A percentile compares a stretch with the other conserved stretches of the same genome.
Evolutionary conservation across 2,329 filamentous ascomycete genomes (phyloP).

Genomic region (Nemania sp.): DNA sequence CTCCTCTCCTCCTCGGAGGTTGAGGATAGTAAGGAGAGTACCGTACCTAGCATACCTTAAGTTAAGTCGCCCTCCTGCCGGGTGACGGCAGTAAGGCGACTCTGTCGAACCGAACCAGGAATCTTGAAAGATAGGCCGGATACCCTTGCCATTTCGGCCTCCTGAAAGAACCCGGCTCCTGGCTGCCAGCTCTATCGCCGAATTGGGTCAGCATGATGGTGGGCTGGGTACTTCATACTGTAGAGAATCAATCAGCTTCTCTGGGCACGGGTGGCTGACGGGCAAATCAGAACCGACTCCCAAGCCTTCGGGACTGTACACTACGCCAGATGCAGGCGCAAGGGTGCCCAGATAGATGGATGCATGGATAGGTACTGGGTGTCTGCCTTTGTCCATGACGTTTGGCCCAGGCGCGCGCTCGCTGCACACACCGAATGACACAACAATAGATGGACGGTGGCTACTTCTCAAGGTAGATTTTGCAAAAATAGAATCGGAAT

Average conservation of each 20-base stretch:
- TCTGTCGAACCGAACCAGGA: background rate
- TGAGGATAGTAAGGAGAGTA: background rate
- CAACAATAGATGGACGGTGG: conserved; percentile 1
- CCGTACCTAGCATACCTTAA: too few relatives aligned
- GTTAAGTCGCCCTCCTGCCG: background rate
- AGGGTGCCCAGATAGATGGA: conserved; percentile 19
- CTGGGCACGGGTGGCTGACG: conserved; percentile 17
- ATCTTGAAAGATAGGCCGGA: conserved; percentile 7
- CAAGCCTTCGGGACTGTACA: conserved; percentile 29
- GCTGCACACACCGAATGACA: conserved; percentile 18
- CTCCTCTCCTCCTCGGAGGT: background rate
- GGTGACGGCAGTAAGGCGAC: conserved; percentile 3
- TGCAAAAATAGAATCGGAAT: conserved; percentile 14
- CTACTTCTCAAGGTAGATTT: background rate
- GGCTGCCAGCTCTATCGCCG: conserved; percentile 1
- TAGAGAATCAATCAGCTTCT: conserved; percentile 9
- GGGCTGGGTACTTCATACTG: background rate
- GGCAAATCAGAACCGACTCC: conserved; percentile 24
- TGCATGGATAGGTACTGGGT: conserved; percentile 1
- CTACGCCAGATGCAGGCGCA: conserved; percentile 16
- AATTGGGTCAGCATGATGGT: conserved; percentile 15
- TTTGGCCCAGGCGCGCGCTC: conserved; percentile 7
- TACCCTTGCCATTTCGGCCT: conserved; percentile 7
- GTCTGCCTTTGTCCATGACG: conserved; percentile 8
- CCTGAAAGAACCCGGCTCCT: background rate